Evolutionary conservation across 352 stramenopile genomes (phyloP), one percentile per base, ranked within the genome.

Genomic region (Pythium coloratum): DNA sequence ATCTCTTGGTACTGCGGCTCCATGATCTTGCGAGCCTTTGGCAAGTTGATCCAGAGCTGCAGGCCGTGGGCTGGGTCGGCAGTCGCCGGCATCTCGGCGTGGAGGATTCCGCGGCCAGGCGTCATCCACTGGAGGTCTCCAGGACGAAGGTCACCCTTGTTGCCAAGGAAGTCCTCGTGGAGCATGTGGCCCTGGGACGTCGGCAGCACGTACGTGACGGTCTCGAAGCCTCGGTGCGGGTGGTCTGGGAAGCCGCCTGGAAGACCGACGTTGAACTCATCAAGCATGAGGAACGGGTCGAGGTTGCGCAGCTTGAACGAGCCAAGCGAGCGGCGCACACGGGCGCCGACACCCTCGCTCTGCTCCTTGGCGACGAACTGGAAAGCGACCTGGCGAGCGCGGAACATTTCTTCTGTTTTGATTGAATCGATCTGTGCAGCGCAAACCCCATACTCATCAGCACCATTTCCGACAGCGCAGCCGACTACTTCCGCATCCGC

Each of bases 191-290:
- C 90, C 54, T 84, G 70, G 18, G 62, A 76, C 1, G 47, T 63
- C 9, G 71, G 75, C 24, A 97, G 69, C 67, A 91, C 73, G 65
- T 95, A 96, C 12, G 90, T 96, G 2, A 97, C 72, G 12, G 88
- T 97, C 36, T 94, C 75, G 66, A 97, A 97, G 24, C 91, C 91
- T 49, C 86, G 74, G 76, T 97, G 90, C 26, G 89, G 86, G 79
- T 97, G 90, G 24, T 87, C 71, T 5, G 87, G 83, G 80, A 95
- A 96, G 26, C 87, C 87, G 58, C 89, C 84, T 3, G 86, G 66
- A 2, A 75, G 59, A 30, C 53, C 67, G 30, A 70, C 62, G 14
- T 70, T 49, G 58, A 73, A 71, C 49, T 81, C 75, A 40, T 76
- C 71, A 24, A 81, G 67, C 62, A 76, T 73, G 16, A 79, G 59